Conservation (phyloP, 345 rosid genomes). For the Sisymbrium irio region DNA sequence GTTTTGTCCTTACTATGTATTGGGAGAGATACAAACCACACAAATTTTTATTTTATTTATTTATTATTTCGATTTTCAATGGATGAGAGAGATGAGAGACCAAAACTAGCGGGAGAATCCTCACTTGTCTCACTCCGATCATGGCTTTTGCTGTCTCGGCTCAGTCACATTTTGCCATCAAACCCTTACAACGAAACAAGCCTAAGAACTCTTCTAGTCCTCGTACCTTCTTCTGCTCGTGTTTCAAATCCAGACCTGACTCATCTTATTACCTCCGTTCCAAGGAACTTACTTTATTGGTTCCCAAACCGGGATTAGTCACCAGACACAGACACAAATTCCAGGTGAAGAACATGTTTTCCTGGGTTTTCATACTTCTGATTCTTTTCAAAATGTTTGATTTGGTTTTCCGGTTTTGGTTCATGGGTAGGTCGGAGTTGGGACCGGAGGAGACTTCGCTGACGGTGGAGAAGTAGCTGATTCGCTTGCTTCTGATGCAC, state of each 20-base stretch:
- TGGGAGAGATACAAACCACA: conserved; percentile 15
- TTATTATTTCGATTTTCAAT: too few species aligned
- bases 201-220: neutral
- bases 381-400: neutral
- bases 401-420: conserved; percentile 2
- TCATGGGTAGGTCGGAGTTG: conserved; percentile 45
- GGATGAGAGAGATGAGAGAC: conserved; percentile 9
- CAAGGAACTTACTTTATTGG: conserved; percentile 31
- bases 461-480: conserved; percentile 52
- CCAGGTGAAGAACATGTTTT: conserved; percentile 32
- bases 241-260: conserved; percentile 19
- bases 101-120: conserved; percentile 30
- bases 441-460: conserved; percentile 41
- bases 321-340: conserved; percentile 27
- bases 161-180: conserved; percentile 28
- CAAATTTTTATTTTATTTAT: too few species aligned
- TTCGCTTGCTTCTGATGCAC: conserved; percentile 44
- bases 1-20: conserved; percentile 8
- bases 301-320: conserved; percentile 23
- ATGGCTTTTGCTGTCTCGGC: conserved; percentile 35
- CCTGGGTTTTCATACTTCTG: neutral
- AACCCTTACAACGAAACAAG: neutral
- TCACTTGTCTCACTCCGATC: conserved; percentile 22
- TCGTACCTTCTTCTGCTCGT: conserved; percentile 16
- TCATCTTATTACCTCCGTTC: conserved; percentile 25